Conservation (phyloP, 1,284 basidiomycete species). For the Ceratobasidium sp. region DNA sequence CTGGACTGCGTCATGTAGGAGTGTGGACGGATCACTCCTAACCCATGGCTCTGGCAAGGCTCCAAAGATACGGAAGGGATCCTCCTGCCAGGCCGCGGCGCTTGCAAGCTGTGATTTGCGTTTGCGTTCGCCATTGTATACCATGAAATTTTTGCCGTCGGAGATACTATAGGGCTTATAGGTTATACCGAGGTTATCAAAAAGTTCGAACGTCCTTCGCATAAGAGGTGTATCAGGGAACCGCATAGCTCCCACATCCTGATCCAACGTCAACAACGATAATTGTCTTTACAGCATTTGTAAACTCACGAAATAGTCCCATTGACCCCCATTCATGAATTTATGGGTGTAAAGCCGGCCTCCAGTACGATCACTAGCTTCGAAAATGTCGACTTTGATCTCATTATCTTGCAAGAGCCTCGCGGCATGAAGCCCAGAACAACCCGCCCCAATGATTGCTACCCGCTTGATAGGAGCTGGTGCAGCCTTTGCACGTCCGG, state of each 20-base stretch:
- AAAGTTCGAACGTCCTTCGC: slow-evolving; percentile 54
- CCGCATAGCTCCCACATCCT: slow-evolving; percentile 58
- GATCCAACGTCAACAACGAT: background rate
- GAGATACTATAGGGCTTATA: background rate
- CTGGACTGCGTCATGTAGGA: background rate
- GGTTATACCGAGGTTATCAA: slow-evolving; percentile 27
- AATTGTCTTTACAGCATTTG: too few species aligned
- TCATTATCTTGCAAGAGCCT: slow-evolving; percentile 57
- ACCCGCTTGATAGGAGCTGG: too few species aligned
- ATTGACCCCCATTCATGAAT: slow-evolving; percentile 49
- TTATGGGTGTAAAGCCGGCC: slow-evolving; percentile 59
- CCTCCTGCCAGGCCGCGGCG: background rate
- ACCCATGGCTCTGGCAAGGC: background rate
- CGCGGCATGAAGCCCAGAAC: slow-evolving; percentile 57
- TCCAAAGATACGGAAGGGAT: background rate
- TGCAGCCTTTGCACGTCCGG: too few species aligned
- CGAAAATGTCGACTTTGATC: slow-evolving; percentile 57
- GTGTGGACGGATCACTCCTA: background rate
- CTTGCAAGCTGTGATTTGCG: background rate
- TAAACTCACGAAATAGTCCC: slow-evolving; percentile 15
- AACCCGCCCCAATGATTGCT: slow-evolving; percentile 55
- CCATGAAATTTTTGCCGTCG: background rate
- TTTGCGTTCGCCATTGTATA: background rate
- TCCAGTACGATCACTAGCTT: slow-evolving; percentile 56
- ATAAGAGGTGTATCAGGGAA: slow-evolving; percentile 54